Conservation (phyloP, 371 early-diverging fungal genomes). For the Polyrhizophydium stewartii region DNA sequence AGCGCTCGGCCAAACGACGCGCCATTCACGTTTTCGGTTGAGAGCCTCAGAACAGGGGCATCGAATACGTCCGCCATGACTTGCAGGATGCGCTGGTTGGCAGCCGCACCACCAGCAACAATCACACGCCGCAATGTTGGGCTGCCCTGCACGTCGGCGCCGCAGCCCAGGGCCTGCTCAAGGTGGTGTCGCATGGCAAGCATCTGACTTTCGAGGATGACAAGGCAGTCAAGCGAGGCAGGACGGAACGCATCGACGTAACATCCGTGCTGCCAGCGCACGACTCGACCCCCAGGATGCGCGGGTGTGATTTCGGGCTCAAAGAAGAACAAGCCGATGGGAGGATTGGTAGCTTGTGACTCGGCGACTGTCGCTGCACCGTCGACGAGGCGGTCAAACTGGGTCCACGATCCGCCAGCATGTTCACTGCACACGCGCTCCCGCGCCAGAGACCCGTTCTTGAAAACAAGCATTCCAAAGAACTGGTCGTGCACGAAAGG, state of each 20-base stretch:
- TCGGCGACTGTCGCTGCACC: conserved; percentile 25
- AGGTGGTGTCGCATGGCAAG: conserved; percentile 64
- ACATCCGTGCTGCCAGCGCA: conserved; percentile 53
- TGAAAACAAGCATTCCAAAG: conserved; percentile 77
- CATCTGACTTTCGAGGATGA: conserved; percentile 71
- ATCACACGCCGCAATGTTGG: conserved; percentile 38
- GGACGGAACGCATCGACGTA: conserved; percentile 48
- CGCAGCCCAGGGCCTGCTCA: conserved; percentile 31
- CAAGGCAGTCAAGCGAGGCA: conserved; percentile 36
- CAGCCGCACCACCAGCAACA: conserved; percentile 75
- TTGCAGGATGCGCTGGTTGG: conserved; percentile 52
- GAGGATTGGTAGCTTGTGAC: conserved; percentile 9
- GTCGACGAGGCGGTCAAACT: conserved; percentile 48
- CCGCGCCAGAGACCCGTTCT: conserved; percentile 77
- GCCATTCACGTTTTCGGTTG: too few species aligned
- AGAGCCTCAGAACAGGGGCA: conserved; percentile 37
- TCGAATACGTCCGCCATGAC: conserved; percentile 69
- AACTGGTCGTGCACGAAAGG: conserved; percentile 58
- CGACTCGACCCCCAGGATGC: conserved; percentile 51
- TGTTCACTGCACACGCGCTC: conserved; percentile 63
- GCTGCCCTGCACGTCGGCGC: conserved; percentile 11
- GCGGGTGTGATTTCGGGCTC: conserved; percentile 76
- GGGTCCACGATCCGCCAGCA: conserved; percentile 51
- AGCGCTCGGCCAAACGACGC: too few species aligned
- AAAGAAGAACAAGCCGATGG: conserved; percentile 65